Conservation (phyloP, 2,329 filamentous ascomycete species). For the Talaromyces sp. region DNA sequence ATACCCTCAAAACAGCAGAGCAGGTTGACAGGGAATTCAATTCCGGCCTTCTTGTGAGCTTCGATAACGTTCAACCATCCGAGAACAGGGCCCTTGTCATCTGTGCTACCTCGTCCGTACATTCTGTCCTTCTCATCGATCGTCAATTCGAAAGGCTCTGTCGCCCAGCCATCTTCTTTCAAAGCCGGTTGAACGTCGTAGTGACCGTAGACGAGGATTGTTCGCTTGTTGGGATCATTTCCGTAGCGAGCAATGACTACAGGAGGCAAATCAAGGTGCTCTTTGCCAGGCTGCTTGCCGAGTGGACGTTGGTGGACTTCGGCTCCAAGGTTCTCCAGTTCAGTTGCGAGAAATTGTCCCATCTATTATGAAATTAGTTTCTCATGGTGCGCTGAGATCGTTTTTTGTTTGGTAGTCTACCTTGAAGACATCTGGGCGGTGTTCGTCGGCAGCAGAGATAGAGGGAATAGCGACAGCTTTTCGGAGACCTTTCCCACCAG, state of each 20-base stretch:
- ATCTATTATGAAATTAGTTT: constrained; percentile 52
- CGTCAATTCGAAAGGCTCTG: constrained; percentile 84
- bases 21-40: constrained; percentile 95
- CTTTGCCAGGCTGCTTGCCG: constrained; percentile 87
- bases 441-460: constrained; percentile 84
- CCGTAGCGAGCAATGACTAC: constrained; percentile 91
- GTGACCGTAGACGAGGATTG: constrained; percentile 94
- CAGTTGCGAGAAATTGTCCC: constrained; percentile 82
- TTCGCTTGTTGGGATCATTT: constrained; percentile 86
- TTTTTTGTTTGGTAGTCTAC: constrained; percentile 35
- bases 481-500: constrained; percentile 54
- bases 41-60: constrained; percentile 88
- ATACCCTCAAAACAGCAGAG: constrained; percentile 99
- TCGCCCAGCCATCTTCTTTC: constrained; percentile 91
- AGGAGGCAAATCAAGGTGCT: constrained; percentile 85
- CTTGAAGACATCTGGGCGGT: constrained; percentile 85
- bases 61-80: constrained; percentile 98
- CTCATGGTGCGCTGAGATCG: no score
- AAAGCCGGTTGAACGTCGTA: constrained; percentile 97
- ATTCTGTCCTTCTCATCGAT: constrained; percentile 90
- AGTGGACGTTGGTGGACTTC: constrained; percentile 81
- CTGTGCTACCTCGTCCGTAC: constrained; percentile 92
- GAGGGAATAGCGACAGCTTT: constrained; percentile 96
- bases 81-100: constrained; percentile 96
- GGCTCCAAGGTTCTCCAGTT: constrained; percentile 81